Evolutionary conservation across 1,284 basidiomycete genomes (phyloP).

Genomic region (Vanrija humicola): DNA sequence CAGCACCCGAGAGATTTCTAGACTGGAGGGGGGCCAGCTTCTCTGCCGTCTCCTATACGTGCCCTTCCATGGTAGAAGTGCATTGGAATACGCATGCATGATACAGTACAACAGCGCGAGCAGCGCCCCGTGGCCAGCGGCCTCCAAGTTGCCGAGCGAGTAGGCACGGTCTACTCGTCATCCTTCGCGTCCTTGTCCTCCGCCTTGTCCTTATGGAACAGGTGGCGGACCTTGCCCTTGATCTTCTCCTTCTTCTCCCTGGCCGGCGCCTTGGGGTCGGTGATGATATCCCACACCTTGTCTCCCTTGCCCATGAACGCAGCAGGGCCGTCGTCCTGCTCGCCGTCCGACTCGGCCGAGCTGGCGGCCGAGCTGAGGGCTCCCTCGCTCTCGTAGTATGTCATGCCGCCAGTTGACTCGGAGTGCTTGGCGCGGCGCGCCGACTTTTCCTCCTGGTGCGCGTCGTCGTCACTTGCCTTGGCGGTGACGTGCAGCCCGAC

Average conservation of each 20-base stretch:
- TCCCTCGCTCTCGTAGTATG: neutral
- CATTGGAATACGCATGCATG: no score
- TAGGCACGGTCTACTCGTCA: neutral
- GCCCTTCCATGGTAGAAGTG: no score
- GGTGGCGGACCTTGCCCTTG: neutral
- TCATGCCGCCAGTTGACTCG: neutral
- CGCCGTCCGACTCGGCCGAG: neutral
- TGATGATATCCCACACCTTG: neutral
- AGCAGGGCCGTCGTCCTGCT: neutral
- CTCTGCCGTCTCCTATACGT: no score
- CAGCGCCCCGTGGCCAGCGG: no score
- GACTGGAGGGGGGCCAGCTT: no score
- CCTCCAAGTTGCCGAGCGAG: no score
- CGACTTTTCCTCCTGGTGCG: slow-evolving; percentile 42
- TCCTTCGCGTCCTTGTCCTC: neutral
- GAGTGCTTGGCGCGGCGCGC: slow-evolving; percentile 15
- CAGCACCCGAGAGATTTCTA: no score
- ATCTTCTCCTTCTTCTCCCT: neutral
- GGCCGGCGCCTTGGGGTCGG: neutral
- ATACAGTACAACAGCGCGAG: no score
- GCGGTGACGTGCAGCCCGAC: slow-evolving; percentile 59
- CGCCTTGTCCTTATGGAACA: neutral
- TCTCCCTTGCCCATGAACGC: neutral
- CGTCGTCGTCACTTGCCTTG: slow-evolving; percentile 59
- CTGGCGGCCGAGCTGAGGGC: neutral